Percentiles rank a stretch among this genome's conserved stretches.
These are phyloP conservation scores for Coemansia sp. DNA, from an alignment of 192 early-diverging fungal species.

Conservation along the genomic window DNA sequence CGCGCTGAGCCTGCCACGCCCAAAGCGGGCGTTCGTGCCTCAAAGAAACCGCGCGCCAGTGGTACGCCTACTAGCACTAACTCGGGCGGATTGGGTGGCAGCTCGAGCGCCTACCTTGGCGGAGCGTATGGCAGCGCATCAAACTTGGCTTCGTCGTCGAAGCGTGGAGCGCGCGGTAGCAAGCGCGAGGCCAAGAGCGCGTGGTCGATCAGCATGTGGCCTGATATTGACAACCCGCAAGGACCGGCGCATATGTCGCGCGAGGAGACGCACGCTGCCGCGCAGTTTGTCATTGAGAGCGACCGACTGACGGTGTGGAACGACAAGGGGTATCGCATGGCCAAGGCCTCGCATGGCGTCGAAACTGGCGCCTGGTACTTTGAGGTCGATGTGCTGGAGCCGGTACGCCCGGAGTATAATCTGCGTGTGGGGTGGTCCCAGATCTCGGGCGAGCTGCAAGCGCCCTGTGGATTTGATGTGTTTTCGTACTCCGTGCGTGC, in stretches of 20 bases:
- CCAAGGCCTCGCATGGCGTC: conserved; percentile 76
- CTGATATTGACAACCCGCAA: conserved; percentile 69
- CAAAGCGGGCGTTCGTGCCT: conserved; percentile 13
- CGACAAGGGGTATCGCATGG: conserved; percentile 77
- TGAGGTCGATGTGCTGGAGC: conserved; percentile 63
- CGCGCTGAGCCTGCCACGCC: conserved; percentile 30
- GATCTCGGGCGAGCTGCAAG: conserved; percentile 78
- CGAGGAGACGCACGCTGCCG: conserved; percentile 67
- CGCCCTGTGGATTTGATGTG: conserved; percentile 74
- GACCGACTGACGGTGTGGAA: conserved; percentile 66
- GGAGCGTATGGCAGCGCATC: conserved; percentile 13
- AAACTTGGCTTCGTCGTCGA: conserved; percentile 16
- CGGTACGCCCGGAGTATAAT: conserved; percentile 60
- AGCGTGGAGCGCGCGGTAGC: conserved; percentile 29
- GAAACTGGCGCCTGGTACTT: conserved; percentile 78
- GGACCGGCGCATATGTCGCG: conserved; percentile 61
- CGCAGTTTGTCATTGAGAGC: conserved; percentile 66
- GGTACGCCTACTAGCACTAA: conserved; percentile 3
- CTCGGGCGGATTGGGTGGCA: background rate
- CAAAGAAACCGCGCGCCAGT: conserved; percentile 39
- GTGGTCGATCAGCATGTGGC: conserved; percentile 64
- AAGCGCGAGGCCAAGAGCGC: conserved; percentile 46
- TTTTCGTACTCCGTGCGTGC: conserved; percentile 75
- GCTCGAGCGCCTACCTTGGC: background rate
- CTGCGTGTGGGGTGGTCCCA: conserved; percentile 77